A percentile compares a stretch with the other conserved stretches of the same genome.
Conservation (phyloP, 768 basidiomycete genomes). For the Suillus bovinus region DNA sequence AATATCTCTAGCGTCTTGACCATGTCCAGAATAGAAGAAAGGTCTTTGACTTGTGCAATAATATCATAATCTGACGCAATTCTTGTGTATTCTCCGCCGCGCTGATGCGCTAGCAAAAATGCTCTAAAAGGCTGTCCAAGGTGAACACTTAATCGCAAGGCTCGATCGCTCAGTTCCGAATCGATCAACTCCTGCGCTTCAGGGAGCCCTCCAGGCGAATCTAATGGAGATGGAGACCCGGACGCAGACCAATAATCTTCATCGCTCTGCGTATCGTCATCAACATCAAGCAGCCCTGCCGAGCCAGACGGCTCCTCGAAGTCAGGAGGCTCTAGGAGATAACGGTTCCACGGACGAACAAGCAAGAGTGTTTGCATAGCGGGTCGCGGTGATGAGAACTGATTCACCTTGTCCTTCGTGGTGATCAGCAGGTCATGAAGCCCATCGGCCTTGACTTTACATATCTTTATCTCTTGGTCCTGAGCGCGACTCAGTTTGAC, state of each 20-base stretch:
- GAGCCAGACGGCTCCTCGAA: too few species aligned
- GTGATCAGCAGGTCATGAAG: background rate
- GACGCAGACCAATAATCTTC: background rate
- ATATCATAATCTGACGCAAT: too few species aligned
- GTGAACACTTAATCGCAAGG: too few species aligned
- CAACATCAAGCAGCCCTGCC: background rate
- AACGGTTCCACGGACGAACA: background rate
- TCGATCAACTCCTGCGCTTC: too few species aligned
- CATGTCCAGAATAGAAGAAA: too few species aligned
- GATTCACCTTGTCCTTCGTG: background rate
- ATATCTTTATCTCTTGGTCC: background rate
- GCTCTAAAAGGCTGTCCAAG: too few species aligned
- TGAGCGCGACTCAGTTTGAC: background rate
- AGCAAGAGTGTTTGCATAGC: background rate
- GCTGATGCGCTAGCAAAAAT: too few species aligned
- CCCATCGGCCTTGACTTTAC: background rate
- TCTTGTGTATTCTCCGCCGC: too few species aligned
- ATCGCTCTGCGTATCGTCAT: background rate
- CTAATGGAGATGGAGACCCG: background rate
- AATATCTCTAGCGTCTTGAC: too few species aligned
- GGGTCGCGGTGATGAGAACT: background rate
- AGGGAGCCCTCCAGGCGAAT: background rate
- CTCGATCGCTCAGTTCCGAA: too few species aligned
- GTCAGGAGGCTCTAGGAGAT: background rate
- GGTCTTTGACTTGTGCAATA: too few species aligned